Base-by-base conservation (phyloP, 768 basidiomycete genomes). In the Mycena sanguinolenta region DNA sequence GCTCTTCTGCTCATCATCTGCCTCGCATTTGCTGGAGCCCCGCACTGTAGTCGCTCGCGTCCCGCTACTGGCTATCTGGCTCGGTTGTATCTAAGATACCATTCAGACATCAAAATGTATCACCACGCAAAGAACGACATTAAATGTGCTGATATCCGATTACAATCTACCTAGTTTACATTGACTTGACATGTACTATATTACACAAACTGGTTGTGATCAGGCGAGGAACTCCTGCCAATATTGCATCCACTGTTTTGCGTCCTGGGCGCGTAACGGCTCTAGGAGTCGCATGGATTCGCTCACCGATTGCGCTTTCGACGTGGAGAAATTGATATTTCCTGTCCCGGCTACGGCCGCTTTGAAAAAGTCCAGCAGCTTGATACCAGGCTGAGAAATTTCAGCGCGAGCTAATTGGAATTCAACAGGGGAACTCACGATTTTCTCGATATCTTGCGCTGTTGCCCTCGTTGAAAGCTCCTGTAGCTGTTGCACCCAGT, bases 401-500 rank as follows among this genome's bases (percentile, higher is more conserved):
- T 62, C 16, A 52, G 49, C 4, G 34, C 16, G 0, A 23, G 28
- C 19, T 13, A 23, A n/a, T 16, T 38, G 0, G 14, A 46, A 50
- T 52, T 4, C 8, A 2, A 17, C 16, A 46, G 14, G 63, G 16
- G 49, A 61, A 77, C 83, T 69, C 57, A 84, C 83, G 16, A 83
- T 78, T 8, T 76, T 65, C 21, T 55, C 65, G 58, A 82, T 53
- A 52, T 80, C 79, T 8, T 79, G 78, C 16, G 75, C 75, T 0
- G 74, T 73, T 55, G 75, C 62, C 32, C 55, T 49, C 14, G 69
- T 21, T 2, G 79, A 75, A 9, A 67, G 75, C 39, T 69, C 65
- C 58, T 82, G 76, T 19, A 83, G 44, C 1, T 70, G 65, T 1
- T 57, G 55, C 19, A 82, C 71, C 82, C 82, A 83, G 19, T 79